Base-by-base conservation (phyloP, 345 rosid genomes). In the Geranium brycei region DNA sequence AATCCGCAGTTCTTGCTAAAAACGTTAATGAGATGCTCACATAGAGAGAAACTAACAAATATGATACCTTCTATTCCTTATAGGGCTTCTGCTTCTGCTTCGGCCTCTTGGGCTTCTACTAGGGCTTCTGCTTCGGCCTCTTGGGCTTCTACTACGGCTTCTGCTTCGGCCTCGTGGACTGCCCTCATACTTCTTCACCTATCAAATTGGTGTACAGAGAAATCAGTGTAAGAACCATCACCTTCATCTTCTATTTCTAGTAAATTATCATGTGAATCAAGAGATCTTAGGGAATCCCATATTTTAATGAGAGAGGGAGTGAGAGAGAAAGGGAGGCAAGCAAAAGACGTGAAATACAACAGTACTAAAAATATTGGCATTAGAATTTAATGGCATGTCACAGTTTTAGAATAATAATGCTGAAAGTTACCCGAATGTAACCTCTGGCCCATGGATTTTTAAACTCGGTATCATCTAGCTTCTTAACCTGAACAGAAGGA, bases 401-500 rank as follows among this genome's bases (percentile, higher is more conserved):
- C 23, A 53, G 15, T 28, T 14, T 28, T 28, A 19, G 62, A 19
- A 59, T 13, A 59, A 59, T 18, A 57, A 17, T 19, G n/a, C 15
- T 40, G 60, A 61, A 61, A 19, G 0, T 60, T 73, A 86, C 91
- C 91, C 85, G 78, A n/a, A 88, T 88, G 72, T 75, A 88, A 65
- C 75, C 75, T 77, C 82, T 86, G 32, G 92, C 85, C 96, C 92
- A 88, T 2, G 96, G 91, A 77, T 86, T 88, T 80, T 78, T 84
- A 76, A 88, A 88, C 76, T 86, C 92, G 1, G 90, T 86, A 40
- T 88, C 96, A 77, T 88, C 87, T 64, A 85, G 97, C 70, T 85
- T 85, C 75, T 87, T 77, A 69, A 84, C 72, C 85, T 85, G 75
- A 67, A 69, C 40, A 57, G 58, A 31, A 7, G 63, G 38, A 66